Conservation (phyloP, 805 yeast species). For the Priceomyces medius region DNA sequence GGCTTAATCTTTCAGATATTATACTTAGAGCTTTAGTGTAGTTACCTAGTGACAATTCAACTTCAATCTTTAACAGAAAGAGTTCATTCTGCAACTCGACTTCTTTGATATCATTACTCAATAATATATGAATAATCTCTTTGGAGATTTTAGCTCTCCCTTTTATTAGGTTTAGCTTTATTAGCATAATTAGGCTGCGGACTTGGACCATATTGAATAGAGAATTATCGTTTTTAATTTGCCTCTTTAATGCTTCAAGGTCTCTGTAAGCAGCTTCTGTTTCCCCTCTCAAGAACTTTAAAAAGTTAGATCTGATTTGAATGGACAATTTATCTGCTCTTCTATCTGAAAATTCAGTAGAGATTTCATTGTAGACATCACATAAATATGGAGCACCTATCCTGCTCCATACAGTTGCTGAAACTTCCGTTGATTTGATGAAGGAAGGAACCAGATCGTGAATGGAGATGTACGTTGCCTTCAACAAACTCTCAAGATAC, state of each 20-base stretch:
- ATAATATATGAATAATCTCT: constrained; percentile 30
- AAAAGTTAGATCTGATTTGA: constrained; percentile 37
- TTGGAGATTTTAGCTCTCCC: constrained; percentile 37
- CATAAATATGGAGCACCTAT: constrained; percentile 50
- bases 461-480: constrained; percentile 55
- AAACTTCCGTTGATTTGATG: constrained; percentile 46
- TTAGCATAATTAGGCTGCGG: constrained; percentile 38
- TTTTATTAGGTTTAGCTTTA: constrained; percentile 35
- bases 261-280: constrained; percentile 37
- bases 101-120: constrained; percentile 29
- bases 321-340: constrained; percentile 40
- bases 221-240: constrained; percentile 30
- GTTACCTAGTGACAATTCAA: constrained; percentile 31
- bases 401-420: constrained; percentile 50
- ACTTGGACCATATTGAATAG: constrained; percentile 43
- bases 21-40: constrained; percentile 25
- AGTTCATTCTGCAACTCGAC: constrained; percentile 31
- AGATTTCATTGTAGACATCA: constrained; percentile 47
- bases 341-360: constrained; percentile 40
- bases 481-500: constrained; percentile 55
- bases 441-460: constrained; percentile 45
- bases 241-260: constrained; percentile 29
- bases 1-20: constrained; percentile 20
- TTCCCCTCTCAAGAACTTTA: constrained; percentile 38
- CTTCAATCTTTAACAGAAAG: constrained; percentile 25